Evolutionary conservation across 192 early-diverging fungal species (phyloP), one percentile per base, ranked within the genome.

Genomic region (Backusella tarrabulga): DNA sequence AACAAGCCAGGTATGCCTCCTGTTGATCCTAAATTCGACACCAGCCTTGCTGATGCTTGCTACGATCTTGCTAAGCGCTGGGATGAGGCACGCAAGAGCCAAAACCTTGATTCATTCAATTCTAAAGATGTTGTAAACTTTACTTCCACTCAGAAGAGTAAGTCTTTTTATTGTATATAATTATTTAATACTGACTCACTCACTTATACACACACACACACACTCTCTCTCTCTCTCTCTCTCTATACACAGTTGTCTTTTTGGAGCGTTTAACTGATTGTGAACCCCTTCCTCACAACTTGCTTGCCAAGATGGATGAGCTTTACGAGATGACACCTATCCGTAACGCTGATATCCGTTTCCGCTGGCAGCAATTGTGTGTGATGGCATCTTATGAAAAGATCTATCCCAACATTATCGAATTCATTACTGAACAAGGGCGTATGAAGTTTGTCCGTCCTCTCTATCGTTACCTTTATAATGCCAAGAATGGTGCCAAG

Each of bases 381-480:
- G 86, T 99, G 26, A 85, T 87, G 78, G 87, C 93, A 34, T 85
- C 87, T 72, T 93, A 97, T 79, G 91, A 93, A 82, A 84, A 84
- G 34, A 90, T 96, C 38, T 92, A 91, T 74, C 88, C 88, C 52
- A 76, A 87, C 1, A 94, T 97, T 0, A 87, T 91, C 9, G 86
- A 83, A 14, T 96, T 99, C 81, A 78, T 98, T 14, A 91, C 90
- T 26, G 85, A 89, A 68, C 94, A 96, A 79, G 98, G 98, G 1
- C 87, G 97, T 60, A 97, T 99, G 97, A 97, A 97, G 85, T 97
- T 89, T 79, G 91, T 93, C 2, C 83, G 95, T 7, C 95, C 96
- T 40, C 86, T 99, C 26, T 97, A 95, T 78, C 88, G 94, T 40
- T 46, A 86, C 38, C 82, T 95, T 14, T 87, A 90, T 81, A 82